These are phyloP conservation scores for Globisporangium apiculatum DNA, from an alignment of 352 stramenopile species.

Conservation along the genomic window DNA sequence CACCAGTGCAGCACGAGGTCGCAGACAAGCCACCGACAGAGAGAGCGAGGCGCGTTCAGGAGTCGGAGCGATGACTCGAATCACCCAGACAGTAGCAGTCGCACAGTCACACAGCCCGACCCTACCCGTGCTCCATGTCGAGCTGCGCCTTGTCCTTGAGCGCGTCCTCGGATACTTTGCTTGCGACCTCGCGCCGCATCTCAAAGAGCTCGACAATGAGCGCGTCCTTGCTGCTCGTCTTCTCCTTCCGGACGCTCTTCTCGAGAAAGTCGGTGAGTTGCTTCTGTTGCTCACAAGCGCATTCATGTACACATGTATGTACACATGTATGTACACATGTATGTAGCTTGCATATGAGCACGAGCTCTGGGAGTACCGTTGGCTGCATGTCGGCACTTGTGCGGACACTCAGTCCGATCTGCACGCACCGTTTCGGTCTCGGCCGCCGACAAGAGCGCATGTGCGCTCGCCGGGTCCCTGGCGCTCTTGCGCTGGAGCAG, in stretches of 20 bases:
- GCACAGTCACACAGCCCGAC: too few species aligned
- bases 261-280: constrained; percentile 54
- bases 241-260: constrained; percentile 56
- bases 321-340: too few species aligned
- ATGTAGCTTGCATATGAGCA: too few species aligned
- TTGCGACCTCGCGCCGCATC: constrained; percentile 56
- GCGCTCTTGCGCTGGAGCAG: constrained; percentile 21
- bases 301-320: background rate
- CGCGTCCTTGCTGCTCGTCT: constrained; percentile 37
- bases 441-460: constrained; percentile 7
- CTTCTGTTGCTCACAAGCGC: constrained; percentile 17
- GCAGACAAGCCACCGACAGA: constrained; percentile 1
- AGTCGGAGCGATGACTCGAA: too few species aligned
- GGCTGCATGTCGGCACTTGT: too few species aligned
- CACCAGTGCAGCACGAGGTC: background rate
- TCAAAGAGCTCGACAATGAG: constrained; percentile 60
- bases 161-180: constrained; percentile 62
- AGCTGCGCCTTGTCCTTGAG: constrained; percentile 56
- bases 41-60: background rate
- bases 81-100: too few species aligned
- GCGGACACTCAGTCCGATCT: too few species aligned
- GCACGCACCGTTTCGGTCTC: constrained; percentile 35
- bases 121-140: constrained; percentile 50
- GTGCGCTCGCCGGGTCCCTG: constrained; percentile 11
- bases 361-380: too few species aligned